Evolutionary conservation across 306 rosid genomes (phyloP).

Genomic region (Vigna angularis): DNA sequence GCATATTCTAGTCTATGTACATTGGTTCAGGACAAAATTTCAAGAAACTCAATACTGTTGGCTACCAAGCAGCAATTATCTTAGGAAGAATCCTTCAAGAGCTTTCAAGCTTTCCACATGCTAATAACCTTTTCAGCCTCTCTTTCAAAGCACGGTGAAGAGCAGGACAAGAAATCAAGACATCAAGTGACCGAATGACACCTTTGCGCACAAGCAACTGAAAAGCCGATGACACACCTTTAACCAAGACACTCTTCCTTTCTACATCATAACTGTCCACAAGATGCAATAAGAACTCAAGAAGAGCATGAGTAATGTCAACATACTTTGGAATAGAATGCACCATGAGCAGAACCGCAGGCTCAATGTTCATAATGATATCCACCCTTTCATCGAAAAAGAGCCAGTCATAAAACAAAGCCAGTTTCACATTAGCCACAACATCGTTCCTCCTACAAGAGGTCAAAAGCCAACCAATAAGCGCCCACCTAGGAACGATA

Average conservation of each 20-base stretch:
- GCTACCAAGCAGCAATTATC: background rate
- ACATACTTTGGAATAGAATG: slow-evolving; percentile 67
- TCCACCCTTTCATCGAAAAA: slow-evolving; percentile 70
- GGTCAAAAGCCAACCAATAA: slow-evolving; percentile 83
- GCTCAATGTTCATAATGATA: slow-evolving; percentile 86
- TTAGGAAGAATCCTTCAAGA: slow-evolving; percentile 15
- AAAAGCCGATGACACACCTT: slow-evolving; percentile 72
- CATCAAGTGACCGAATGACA: slow-evolving; percentile 65
- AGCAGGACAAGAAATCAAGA: slow-evolving; percentile 58
- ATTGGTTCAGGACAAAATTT: background rate
- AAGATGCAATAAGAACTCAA: slow-evolving; percentile 75
- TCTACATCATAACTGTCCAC: slow-evolving; percentile 74
- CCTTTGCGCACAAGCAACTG: slow-evolving; percentile 55
- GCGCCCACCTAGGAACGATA: slow-evolving; percentile 85
- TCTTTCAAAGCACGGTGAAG: slow-evolving; percentile 40
- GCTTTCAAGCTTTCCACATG: slow-evolving; percentile 14
- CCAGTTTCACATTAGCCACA: slow-evolving; percentile 66
- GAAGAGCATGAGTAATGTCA: slow-evolving; percentile 64
- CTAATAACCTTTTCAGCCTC: slow-evolving; percentile 36
- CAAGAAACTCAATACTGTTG: slow-evolving; percentile 11
- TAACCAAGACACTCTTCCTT: slow-evolving; percentile 52
- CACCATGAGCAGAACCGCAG: slow-evolving; percentile 79
- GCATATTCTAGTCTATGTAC: background rate
- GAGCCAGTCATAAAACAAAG: slow-evolving; percentile 92
- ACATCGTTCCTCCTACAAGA: slow-evolving; percentile 59